phyloP scores from a whole-genome alignment of 257 asterid species.

The Ehretia macrophylla region DNA sequence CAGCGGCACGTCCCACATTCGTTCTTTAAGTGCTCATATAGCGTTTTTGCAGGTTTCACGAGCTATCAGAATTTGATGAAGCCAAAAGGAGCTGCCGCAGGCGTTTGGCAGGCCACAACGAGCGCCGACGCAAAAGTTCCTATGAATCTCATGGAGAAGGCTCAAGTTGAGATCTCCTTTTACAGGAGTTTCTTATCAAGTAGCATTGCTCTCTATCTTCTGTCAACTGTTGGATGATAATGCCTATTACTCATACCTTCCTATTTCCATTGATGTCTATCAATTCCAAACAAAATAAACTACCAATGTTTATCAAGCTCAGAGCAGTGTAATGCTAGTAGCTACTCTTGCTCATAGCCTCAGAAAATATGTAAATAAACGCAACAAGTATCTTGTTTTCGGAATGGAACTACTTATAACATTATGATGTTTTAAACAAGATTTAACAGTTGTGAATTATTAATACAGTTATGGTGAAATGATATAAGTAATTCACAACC shows the following conservation, averaged over 20 bases:
- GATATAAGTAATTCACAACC: too few species aligned
- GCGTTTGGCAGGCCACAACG: slow-evolving; percentile 54
- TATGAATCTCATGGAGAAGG: slow-evolving; percentile 24
- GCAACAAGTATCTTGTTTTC: too few species aligned
- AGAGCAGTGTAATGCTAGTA: too few species aligned
- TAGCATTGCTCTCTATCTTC: slow-evolving; percentile 77
- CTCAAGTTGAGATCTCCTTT: slow-evolving; percentile 21
- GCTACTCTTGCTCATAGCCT: too few species aligned
- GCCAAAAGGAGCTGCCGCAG: slow-evolving; percentile 35
- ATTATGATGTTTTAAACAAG: too few species aligned
- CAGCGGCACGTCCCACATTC: neutral
- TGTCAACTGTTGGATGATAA: slow-evolving; percentile 50
- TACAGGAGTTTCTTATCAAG: slow-evolving; percentile 30
- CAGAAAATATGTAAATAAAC: too few species aligned
- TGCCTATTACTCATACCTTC: slow-evolving; percentile 2
- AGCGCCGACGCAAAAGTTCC: slow-evolving; percentile 60
- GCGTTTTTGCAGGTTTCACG: slow-evolving; percentile 24
- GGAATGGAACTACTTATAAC: too few species aligned
- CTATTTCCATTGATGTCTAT: too few species aligned
- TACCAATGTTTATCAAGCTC: too few species aligned
- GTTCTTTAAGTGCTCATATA: neutral
- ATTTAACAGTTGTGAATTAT: too few species aligned
- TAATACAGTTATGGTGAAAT: too few species aligned
- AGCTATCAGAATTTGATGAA: slow-evolving; percentile 33
- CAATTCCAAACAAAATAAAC: too few species aligned